These are phyloP conservation scores for Paramecium tetraurelia DNA, from an alignment of 73 alveolate genomes.

Conservation along the genomic window DNA sequence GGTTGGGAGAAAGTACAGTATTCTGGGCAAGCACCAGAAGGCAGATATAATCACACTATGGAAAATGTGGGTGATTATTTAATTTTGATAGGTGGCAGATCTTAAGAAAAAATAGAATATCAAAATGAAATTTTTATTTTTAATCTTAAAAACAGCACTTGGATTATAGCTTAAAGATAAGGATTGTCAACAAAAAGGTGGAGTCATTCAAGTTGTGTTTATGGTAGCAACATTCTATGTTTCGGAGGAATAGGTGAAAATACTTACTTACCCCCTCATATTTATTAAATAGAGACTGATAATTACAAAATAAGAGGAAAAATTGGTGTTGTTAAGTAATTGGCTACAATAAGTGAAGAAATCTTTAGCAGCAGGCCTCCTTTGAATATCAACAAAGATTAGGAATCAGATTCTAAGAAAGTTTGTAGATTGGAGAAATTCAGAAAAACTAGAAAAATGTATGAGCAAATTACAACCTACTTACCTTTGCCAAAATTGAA, in stretches of 20 bases:
- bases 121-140: background rate
- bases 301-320: background rate
- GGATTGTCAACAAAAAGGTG: conserved; percentile 32
- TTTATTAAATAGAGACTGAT: conserved; percentile 20
- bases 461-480: background rate
- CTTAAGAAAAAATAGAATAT: background rate
- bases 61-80: background rate
- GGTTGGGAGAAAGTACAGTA: background rate
- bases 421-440: background rate
- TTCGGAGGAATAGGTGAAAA: conserved; percentile 28
- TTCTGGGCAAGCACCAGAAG: background rate
- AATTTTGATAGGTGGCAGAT: conserved; percentile 5
- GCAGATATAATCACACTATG: conserved; percentile 49
- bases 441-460: conserved; percentile 1
- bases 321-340: background rate
- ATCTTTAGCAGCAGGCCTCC: background rate
- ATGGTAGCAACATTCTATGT: background rate
- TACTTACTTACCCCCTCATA: conserved; percentile 30
- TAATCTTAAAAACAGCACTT: background rate
- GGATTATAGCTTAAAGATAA: background rate
- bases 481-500: background rate
- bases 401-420: background rate
- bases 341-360: background rate
- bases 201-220: background rate
- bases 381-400: background rate